Percentiles rank a stretch among this genome's conserved stretches.
phyloP scores from a whole-genome alignment of 1,139 yeast species.

The Sugiyamaella sp. region DNA sequence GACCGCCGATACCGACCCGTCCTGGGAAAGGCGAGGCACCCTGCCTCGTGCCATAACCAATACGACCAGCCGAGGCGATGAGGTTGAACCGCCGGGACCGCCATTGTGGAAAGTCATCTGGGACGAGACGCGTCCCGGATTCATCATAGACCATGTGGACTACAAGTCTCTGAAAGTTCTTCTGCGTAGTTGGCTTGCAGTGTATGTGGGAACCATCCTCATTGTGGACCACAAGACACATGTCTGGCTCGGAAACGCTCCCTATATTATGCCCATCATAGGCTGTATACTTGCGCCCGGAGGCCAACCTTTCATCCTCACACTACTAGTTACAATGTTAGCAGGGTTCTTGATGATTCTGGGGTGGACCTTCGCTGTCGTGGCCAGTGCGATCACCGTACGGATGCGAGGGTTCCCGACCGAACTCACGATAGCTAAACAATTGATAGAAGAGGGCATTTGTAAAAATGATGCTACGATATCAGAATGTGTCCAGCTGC shows the following conservation, averaged over 20 bases:
- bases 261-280: constrained; percentile 36
- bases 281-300: constrained; percentile 37
- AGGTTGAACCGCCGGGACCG: not conserved
- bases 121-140: constrained; percentile 32
- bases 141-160: constrained; percentile 37
- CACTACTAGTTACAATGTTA: constrained; percentile 28
- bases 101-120: not conserved
- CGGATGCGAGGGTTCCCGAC: constrained; percentile 36
- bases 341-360: constrained; percentile 28
- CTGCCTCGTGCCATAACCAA: not conserved
- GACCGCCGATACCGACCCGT: not conserved
- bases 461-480: constrained; percentile 30
- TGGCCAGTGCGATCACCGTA: constrained; percentile 35
- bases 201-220: constrained; percentile 34
- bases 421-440: constrained; percentile 20
- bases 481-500: constrained; percentile 28
- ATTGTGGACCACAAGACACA: constrained; percentile 28
- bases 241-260: constrained; percentile 36
- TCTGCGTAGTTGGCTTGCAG: constrained; percentile 36
- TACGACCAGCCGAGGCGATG: not conserved
- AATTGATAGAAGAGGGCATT: constrained; percentile 30
- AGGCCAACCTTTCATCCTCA: constrained; percentile 33
- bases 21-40: not conserved
- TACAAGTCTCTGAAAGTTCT: constrained; percentile 32
- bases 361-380: constrained; percentile 31